A percentile compares a stretch with the other conserved stretches of the same genome.
phyloP scores from a whole-genome alignment of 306 rosid species.

The Cicer cuneatum region DNA sequence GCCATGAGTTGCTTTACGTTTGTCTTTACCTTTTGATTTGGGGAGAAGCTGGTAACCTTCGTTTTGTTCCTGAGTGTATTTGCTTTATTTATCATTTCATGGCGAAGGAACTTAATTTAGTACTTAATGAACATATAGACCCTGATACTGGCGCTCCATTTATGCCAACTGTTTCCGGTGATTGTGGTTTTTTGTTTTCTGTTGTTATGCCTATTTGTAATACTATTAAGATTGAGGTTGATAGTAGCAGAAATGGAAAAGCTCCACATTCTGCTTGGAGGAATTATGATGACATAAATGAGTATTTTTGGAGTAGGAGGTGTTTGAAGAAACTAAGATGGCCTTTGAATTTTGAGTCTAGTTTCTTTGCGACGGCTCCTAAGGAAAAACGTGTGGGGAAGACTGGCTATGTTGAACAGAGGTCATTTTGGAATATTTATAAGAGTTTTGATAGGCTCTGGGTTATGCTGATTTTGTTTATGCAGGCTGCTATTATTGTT shows the following conservation, averaged over 20 bases:
- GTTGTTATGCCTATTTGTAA: constrained; percentile 77
- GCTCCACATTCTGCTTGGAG: constrained; percentile 98
- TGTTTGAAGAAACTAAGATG: constrained; percentile 70
- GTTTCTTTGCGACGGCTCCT: constrained; percentile 67
- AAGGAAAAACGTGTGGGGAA: constrained; percentile 77
- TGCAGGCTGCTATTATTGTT: constrained; percentile 80
- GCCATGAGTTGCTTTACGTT: constrained; percentile 79
- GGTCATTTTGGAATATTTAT: constrained; percentile 91
- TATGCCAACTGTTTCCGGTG: constrained; percentile 69
- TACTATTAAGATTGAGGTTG: constrained; percentile 71
- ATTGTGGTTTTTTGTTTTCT: constrained; percentile 67
- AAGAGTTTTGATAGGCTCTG: constrained; percentile 91
- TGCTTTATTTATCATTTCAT: constrained; percentile 77
- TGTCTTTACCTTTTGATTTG: constrained; percentile 71
- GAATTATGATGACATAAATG: constrained; percentile 88
- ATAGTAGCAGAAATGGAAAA: constrained; percentile 77
- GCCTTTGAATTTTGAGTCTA: constrained; percentile 62
- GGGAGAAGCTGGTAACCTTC: constrained; percentile 92
- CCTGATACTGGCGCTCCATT: constrained; percentile 67
- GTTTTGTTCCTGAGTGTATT: constrained; percentile 79
- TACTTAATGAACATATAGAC: constrained; percentile 61
- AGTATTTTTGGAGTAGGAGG: constrained; percentile 90
- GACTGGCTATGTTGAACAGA: constrained; percentile 95
- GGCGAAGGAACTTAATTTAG: constrained; percentile 81
- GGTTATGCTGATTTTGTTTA: constrained; percentile 78